Evolutionary conservation across 1,284 basidiomycete species (phyloP).

Genomic region (Porodaedalea pini): DNA sequence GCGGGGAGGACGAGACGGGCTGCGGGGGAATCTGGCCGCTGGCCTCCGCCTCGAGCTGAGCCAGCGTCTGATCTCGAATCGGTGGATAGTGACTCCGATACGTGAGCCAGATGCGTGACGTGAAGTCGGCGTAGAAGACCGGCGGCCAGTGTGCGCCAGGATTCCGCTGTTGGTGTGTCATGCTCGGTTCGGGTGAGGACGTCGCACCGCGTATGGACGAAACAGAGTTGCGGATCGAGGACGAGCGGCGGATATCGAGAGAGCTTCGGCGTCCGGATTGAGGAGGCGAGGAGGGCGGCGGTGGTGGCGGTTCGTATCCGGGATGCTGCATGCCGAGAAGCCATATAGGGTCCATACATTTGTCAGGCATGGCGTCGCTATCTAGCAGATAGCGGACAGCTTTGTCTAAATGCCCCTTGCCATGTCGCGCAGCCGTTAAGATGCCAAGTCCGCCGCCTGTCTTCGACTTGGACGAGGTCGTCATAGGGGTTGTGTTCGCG

Average conservation of each 20-base stretch:
- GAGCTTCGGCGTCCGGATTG: slow-evolving; percentile 37
- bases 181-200: slow-evolving; percentile 30
- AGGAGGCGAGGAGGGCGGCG: slow-evolving; percentile 28
- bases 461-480: slow-evolving; percentile 44
- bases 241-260: slow-evolving; percentile 36
- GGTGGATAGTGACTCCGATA: slow-evolving; percentile 88
- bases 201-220: slow-evolving; percentile 37
- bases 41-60: slow-evolving; percentile 42
- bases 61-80: slow-evolving; percentile 67
- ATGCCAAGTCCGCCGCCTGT: slow-evolving; percentile 40
- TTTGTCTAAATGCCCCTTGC: slow-evolving; percentile 72
- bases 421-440: slow-evolving; percentile 63
- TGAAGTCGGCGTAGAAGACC: slow-evolving; percentile 87
- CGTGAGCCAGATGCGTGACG: slow-evolving; percentile 84
- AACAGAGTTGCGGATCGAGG: slow-evolving; percentile 48
- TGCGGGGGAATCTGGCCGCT: slow-evolving; percentile 27
- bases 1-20: slow-evolving; percentile 38
- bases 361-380: slow-evolving; percentile 78
- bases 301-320: slow-evolving; percentile 59
- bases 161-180: slow-evolving; percentile 36
- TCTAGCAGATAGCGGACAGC: slow-evolving; percentile 82
- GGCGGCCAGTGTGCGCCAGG: slow-evolving; percentile 66
- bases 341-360: slow-evolving; percentile 79
- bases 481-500: slow-evolving; percentile 38
- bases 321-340: slow-evolving; percentile 77